Evolutionary conservation across 768 basidiomycete genomes (phyloP), one percentile per base, ranked within the genome.

Genomic region (Chalciporus pseudorubinellus): DNA sequence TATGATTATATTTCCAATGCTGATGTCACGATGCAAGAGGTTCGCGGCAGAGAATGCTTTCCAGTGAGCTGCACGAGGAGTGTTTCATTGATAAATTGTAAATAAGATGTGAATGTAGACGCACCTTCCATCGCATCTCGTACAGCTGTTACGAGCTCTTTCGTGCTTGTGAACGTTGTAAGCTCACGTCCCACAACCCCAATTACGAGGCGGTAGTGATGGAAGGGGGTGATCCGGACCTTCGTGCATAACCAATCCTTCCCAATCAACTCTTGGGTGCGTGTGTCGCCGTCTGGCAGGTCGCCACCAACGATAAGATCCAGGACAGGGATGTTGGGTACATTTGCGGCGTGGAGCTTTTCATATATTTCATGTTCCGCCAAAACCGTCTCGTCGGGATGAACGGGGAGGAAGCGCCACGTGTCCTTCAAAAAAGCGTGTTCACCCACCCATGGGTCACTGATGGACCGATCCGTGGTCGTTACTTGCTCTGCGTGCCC

Each of bases 1-100:
- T 40, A 48, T 51, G 21, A 44, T 19, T 40, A 67, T 58, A 38
- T 67, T 68, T 13, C 52, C 51, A 4, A 39, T 41, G 38, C 65
- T 69, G 36, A 65, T 54, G 33, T 55, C 39, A 1, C 39, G 16
- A 13, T 55, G 53, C 16, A 50, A 28, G 29, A 50, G 65, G 3
- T 18, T 45, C 14, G n/a, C 6, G 7, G 12, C 41, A 14, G 4
- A 2, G 7, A 24, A 42, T n/a, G 13, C 13, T 6, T 26, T 12
- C 12, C 26, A 22, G 21, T 42, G 41, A 62, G 64, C 20, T 65
- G 49, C 19, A 56, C 42, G 6, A 38, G 21, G 21, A 28, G 29
- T 18, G 22, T 6, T 4, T 44, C 6, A 9, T 40, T 19, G 12
- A 11, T 38, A 3, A 3, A 34, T 34, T 2, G 16, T 3, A 2